phyloP scores from a whole-genome alignment of 2,329 filamentous ascomycete species.

The Fusarium virguliforme region DNA sequence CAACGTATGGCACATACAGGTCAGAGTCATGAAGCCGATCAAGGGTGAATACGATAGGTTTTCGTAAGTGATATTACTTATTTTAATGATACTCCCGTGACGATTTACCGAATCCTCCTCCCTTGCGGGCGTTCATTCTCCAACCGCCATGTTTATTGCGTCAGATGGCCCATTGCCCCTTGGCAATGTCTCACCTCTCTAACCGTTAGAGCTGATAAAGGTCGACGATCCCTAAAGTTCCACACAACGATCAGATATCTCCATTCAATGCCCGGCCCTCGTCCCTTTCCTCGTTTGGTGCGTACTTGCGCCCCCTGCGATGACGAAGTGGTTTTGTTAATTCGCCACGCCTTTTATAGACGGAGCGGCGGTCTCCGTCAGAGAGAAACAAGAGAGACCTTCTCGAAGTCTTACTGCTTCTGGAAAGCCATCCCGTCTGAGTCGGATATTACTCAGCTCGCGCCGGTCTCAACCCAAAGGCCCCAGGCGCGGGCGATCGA shows the following conservation, averaged over 20 bases:
- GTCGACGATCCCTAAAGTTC: constrained; percentile 10
- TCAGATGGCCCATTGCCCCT: constrained; percentile 4
- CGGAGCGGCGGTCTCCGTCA: constrained; percentile 13
- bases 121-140: background rate
- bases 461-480: constrained; percentile 3
- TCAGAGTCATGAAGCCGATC: too few relatives aligned
- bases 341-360: constrained; percentile 31
- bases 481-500: constrained; percentile 22
- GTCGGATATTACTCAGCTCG: constrained; percentile 37
- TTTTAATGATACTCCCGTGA: background rate
- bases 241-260: constrained; percentile 24
- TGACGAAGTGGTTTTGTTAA: background rate
- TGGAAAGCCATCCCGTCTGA: constrained; percentile 20
- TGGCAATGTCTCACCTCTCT: constrained; percentile 6
- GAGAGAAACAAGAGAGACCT: background rate
- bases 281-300: constrained; percentile 7
- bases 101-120: background rate
- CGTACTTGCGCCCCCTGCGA: background rate
- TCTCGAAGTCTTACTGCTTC: constrained; percentile 36
- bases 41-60: too few relatives aligned
- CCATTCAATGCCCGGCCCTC: constrained; percentile 10
- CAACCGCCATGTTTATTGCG: background rate
- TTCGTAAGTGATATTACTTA: background rate
- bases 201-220: constrained; percentile 6
- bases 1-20: too few relatives aligned